A percentile compares a stretch with the other conserved stretches of the same genome.
These are phyloP conservation scores for Colletotrichum sp. DNA, from an alignment of 2,329 filamentous ascomycete species.

Conservation along the genomic window DNA sequence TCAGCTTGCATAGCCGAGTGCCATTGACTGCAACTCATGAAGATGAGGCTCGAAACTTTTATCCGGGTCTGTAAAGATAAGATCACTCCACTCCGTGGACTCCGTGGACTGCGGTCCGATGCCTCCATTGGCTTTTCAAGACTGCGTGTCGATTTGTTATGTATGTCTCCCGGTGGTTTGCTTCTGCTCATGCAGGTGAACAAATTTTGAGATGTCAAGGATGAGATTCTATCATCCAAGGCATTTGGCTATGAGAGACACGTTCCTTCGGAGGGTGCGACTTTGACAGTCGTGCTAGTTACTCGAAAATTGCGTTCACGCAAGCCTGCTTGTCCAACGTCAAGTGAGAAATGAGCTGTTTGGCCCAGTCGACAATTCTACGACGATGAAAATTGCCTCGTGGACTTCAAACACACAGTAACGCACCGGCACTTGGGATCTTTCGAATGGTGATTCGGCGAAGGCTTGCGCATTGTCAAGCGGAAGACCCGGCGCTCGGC, in stretches of 20 bases:
- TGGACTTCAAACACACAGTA: neutral
- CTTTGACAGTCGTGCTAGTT: no score
- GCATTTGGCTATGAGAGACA: no score
- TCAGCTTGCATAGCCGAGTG: neutral
- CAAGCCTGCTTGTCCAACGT: neutral
- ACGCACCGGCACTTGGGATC: no score
- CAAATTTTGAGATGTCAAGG: no score
- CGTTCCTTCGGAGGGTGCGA: no score
- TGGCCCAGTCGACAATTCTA: neutral
- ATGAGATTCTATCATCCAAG: no score
- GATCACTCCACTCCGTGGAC: neutral
- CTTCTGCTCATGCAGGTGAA: neutral
- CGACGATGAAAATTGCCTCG: accelerated
- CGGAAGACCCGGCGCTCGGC: neutral
- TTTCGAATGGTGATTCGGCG: accelerated
- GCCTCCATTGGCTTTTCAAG: neutral
- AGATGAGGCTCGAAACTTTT: neutral
- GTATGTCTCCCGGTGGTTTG: neutral
- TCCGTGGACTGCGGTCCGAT: neutral
- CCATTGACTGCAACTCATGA: neutral
- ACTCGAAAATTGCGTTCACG: no score
- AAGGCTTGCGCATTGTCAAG: neutral
- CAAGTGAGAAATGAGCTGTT: neutral
- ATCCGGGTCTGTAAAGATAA: accelerated
- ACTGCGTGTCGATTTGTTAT: neutral